A percentile compares a stretch with the other conserved stretches of the same genome.
Conservation (phyloP, 2,329 filamentous ascomycete genomes). For the Alternaria solani region DNA sequence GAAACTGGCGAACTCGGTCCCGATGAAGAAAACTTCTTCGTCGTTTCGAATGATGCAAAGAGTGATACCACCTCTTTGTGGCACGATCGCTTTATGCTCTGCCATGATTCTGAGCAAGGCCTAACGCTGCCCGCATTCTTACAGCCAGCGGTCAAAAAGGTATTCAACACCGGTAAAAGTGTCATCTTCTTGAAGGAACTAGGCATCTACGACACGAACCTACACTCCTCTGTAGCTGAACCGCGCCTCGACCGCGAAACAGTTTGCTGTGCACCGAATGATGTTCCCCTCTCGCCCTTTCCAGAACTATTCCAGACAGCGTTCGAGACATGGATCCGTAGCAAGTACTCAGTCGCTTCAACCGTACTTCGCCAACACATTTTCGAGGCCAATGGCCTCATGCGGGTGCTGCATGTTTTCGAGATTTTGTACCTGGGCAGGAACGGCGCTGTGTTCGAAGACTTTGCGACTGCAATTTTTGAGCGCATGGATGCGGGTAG, state of each 20-base stretch:
- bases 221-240: constrained; percentile 23
- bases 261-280: constrained; percentile 58
- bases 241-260: constrained; percentile 63
- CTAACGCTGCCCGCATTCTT: constrained; percentile 79
- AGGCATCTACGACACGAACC: constrained; percentile 58
- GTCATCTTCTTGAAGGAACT: constrained; percentile 82
- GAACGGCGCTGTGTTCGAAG: constrained; percentile 72
- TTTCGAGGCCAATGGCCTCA: constrained; percentile 73
- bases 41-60: constrained; percentile 66
- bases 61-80: constrained; percentile 73
- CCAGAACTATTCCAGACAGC: constrained; percentile 75
- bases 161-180: constrained; percentile 89
- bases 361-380: constrained; percentile 71
- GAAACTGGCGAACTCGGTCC: constrained; percentile 74
- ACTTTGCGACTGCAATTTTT: constrained; percentile 75
- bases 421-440: constrained; percentile 78
- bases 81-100: constrained; percentile 76
- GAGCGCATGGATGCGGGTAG: constrained; percentile 71
- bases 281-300: constrained; percentile 69
- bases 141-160: constrained; percentile 70
- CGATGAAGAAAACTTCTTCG: constrained; percentile 77
- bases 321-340: constrained; percentile 79
- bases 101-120: constrained; percentile 65
- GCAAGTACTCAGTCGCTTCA: constrained; percentile 75
- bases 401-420: constrained; percentile 70